Base-by-base conservation (phyloP, 1,139 yeast genomes). In the Yamadazyma buinensis region DNA sequence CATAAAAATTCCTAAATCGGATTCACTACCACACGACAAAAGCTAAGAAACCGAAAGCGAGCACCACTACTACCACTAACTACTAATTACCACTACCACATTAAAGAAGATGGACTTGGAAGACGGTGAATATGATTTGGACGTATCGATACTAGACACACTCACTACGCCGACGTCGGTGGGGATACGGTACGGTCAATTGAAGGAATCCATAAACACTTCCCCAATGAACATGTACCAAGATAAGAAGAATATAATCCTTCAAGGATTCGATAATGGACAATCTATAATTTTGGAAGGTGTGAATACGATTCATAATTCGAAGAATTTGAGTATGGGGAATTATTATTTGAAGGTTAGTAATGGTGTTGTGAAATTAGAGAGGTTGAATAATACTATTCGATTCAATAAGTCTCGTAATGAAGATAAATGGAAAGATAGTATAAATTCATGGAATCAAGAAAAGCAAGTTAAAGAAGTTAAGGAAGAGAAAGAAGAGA, bases 121-220 rank as follows among this genome's bases (percentile, higher is more conserved):
- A 7, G 73, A 69, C 48, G 75, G 75, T 12, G 75, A 69, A 42
- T 69, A 69, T 43, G 72, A 65, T 27, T 57, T 69, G 30, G 74
- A 68, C 40, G 45, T 67, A 25, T 50, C 59, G 25, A 55, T 49
- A n/a, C 48, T 65, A 7, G 13, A 17, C 11, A 15, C 23, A 6
- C 7, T 11, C 4, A 7, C 13, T 10, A 20, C 12, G 7, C n/a
- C 12, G 7, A 52, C 48, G 11, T 44, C 48, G 5, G 47, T 67
- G 27, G 73, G 71, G 8, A 49, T 69, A 23, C 52, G 73, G 19
- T 68, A 67, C 43, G 73, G 72, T 20, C 59, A 63, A 38, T 55
- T 65, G n/a, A 72, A 73, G 5, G 67, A 63, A 34, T 58, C 69
- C 25, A 58, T 68, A 67, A 72, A 67, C 43, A 66, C 57, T 34